Evolutionary conservation across 495 filamentous ascomycete species (phyloP).

Genomic region (Oleoguttula mirabilis): DNA sequence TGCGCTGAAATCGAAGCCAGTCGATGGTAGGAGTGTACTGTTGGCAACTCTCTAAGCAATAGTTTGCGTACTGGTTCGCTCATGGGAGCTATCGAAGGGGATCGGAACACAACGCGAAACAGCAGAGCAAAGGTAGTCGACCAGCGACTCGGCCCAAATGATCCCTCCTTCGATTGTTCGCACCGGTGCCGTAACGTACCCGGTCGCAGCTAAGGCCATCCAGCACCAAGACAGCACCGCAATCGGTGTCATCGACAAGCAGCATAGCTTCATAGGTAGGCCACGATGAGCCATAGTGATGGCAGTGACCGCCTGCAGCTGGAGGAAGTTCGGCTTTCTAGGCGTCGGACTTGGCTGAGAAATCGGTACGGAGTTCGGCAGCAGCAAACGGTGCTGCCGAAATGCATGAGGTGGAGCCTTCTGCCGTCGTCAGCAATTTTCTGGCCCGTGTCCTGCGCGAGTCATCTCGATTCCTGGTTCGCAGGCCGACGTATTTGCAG

Average conservation of each 20-base stretch:
- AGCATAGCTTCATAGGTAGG: slow-evolving; percentile 25
- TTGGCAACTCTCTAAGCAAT: not conserved
- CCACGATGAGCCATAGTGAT: slow-evolving; percentile 4
- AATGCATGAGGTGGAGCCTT: not conserved
- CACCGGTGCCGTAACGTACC: slow-evolving; percentile 24
- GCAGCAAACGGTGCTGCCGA: not conserved
- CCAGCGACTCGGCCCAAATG: slow-evolving; percentile 15
- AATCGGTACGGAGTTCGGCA: not conserved
- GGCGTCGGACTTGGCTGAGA: not conserved
- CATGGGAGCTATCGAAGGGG: slow-evolving; percentile 23
- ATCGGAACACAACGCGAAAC: slow-evolving; percentile 27
- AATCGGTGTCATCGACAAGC: slow-evolving; percentile 24
- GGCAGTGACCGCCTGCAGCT: not conserved
- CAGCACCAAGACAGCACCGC: slow-evolving; percentile 27
- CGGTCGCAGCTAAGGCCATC: slow-evolving; percentile 23
- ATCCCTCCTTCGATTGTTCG: slow-evolving; percentile 6
- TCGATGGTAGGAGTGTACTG: not conserved
- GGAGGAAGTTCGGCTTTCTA: not conserved
- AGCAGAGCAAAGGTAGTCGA: slow-evolving; percentile 23
- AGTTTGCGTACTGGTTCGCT: not conserved
- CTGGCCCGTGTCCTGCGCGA: not conserved
- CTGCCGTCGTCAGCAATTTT: not conserved
- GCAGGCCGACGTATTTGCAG: not conserved
- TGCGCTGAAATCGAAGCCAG: not conserved
- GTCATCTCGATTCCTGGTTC: too few species aligned